Conservation (phyloP, 352 stramenopile genomes). For the Globisporangium acanthophoron region DNA sequence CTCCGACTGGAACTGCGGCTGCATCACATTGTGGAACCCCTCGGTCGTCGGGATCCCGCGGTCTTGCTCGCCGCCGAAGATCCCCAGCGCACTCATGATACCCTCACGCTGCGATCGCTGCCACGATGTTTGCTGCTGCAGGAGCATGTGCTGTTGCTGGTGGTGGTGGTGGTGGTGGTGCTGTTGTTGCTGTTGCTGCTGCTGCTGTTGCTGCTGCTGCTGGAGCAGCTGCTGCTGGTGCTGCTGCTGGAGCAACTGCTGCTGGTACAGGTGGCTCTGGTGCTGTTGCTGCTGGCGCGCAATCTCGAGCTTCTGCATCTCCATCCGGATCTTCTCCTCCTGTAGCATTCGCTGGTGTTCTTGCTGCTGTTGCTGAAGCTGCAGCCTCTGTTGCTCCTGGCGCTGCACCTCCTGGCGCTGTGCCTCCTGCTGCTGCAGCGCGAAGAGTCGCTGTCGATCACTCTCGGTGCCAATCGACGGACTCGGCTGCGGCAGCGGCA, state of each 20-base stretch:
- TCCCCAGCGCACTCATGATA: constrained; percentile 71
- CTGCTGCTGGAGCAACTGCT: constrained; percentile 46
- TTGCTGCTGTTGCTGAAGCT: constrained; percentile 53
- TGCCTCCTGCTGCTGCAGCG: constrained; percentile 31
- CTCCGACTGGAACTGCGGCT: constrained; percentile 46
- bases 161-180: constrained; percentile 54
- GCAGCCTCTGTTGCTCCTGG: constrained; percentile 58
- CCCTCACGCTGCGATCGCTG: constrained; percentile 65
- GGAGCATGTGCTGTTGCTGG: constrained; percentile 60
- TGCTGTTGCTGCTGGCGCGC: constrained; percentile 72
- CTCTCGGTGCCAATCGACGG: constrained; percentile 9
- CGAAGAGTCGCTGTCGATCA: constrained; percentile 54
- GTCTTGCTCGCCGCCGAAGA: constrained; percentile 38
- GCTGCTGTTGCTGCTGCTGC: constrained; percentile 54
- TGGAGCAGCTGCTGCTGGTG: constrained; percentile 30
- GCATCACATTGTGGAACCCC: constrained; percentile 32
- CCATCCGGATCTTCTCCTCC: constrained; percentile 75
- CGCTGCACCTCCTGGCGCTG: constrained; percentile 36
- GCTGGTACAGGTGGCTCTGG: constrained; percentile 50
- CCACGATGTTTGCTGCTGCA: constrained; percentile 77
- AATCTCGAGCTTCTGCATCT: constrained; percentile 78
- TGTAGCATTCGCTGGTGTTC: constrained; percentile 68
- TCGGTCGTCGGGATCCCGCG: constrained; percentile 19
- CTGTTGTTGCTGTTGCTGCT: constrained; percentile 31
- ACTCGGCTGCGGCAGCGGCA: constrained; percentile 17